Base-by-base conservation (phyloP, 305 asterid species). In the Ilex paraguariensis region DNA sequence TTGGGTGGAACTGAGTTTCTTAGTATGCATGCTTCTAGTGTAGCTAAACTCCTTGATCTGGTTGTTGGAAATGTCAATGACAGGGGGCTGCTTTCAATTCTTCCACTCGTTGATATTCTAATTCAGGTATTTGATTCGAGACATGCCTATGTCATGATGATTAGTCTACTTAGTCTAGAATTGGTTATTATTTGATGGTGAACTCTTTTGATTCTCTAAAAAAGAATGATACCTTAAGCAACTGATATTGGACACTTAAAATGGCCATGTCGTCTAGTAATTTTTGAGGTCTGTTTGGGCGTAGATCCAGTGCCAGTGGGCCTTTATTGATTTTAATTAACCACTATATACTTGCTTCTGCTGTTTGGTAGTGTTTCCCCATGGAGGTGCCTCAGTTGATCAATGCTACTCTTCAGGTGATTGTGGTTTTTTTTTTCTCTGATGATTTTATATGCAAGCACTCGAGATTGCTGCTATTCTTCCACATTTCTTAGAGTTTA, bases 11-110 rank as follows among this genome's bases (percentile, higher is more conserved):
- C 73, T 48, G 92, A 83, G 66, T 93, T 90, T 78, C 86, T 93
- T 66, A 77, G 76, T 66, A 67, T 84, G 92, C 95, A 93, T 66
- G 90, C 95, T 33, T 77, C 86, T 54, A 78, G 78, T 71, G 75
- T 93, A 56, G 87, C 91, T 32, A 83, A 83, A 76, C 80, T 93
- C 75, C 96, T 93, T 75, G 95, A 93, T 77, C 71, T 90, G 82
- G 89, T 90, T 60, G 76, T 93, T 73, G 85, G 85, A 60, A 93
- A 84, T 82, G 99, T 87, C 81, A 90, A 81, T 63, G 91, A 93
- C 67, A 86, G 79, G 79, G 97, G 97, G 67, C 68, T 93, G 63
- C 87, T 81, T 73, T 81, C 91, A 62, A 75, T 87, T 79, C 90
- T 93, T 72, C 97, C 95, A 13, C 83, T 87, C 57, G 79, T 93